Evolutionary conservation across 2,329 filamentous ascomycete genomes (phyloP).

Genomic region (Fusarium xyrophilum): DNA sequence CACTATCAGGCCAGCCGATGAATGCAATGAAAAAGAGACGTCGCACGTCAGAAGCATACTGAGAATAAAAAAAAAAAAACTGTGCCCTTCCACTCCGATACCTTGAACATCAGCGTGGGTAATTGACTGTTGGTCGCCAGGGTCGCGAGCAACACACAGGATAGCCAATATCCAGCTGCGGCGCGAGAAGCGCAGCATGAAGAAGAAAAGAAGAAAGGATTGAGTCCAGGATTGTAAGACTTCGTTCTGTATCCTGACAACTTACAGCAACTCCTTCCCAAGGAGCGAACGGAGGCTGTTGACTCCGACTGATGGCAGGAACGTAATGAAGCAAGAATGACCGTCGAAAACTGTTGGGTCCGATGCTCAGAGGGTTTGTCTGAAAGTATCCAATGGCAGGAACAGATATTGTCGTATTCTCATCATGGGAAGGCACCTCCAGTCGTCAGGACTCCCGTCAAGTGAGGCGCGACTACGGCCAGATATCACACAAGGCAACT

Average conservation of each 20-base stretch:
- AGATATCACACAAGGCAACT: neutral
- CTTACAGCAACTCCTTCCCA: neutral
- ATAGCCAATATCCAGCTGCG: neutral
- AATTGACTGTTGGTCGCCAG: neutral
- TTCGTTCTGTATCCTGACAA: neutral
- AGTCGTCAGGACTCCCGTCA: neutral
- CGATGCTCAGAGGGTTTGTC: no score
- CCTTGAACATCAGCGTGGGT: neutral
- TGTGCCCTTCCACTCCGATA: neutral
- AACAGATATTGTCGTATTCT: neutral
- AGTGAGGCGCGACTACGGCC: neutral
- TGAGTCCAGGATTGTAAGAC: rapidly evolving
- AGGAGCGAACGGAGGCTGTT: neutral
- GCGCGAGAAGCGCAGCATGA: neutral
- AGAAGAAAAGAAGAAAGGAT: neutral
- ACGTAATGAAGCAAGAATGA: neutral
- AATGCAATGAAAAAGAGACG: slow-evolving; percentile 4
- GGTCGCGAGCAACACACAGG: neutral
- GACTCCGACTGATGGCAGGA: no score
- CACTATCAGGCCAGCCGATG: neutral
- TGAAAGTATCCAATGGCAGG: no score
- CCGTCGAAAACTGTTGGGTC: neutral
- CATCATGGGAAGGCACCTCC: neutral
- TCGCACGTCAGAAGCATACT: neutral
- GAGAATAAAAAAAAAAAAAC: slow-evolving; percentile 3